Percentiles rank a stretch among this genome's conserved stretches.
Evolutionary conservation across 2,329 filamentous ascomycete genomes (phyloP).

Genomic region (Aspergillus phoenicis): DNA sequence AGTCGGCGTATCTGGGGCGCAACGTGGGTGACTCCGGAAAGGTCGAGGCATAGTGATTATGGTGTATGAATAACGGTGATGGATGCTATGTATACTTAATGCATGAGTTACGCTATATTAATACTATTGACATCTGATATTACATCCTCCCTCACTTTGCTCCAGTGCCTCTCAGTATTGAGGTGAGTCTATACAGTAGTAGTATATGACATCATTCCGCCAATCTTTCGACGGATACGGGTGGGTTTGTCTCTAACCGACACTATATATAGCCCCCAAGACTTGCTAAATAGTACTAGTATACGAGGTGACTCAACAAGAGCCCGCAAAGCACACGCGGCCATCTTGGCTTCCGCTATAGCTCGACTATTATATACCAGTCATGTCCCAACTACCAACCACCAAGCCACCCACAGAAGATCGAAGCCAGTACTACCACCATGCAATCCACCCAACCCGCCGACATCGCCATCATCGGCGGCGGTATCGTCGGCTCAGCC

Average conservation of each 20-base stretch:
- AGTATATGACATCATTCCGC: neutral
- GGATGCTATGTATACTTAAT: neutral
- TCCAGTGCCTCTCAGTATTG: no score
- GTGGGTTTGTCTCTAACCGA: neutral
- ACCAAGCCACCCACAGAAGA: neutral
- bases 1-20: conserved; percentile 25
- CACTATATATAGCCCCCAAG: neutral
- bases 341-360: neutral
- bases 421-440: neutral
- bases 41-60: neutral
- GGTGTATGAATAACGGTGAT: neutral
- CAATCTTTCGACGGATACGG: neutral
- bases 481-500: conserved; percentile 40
- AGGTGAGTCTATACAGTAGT: no score
- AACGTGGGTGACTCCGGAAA: neutral
- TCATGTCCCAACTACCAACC: neutral
- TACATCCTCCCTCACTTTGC: no score
- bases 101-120: neutral
- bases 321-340: conserved; percentile 3
- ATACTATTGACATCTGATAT: neutral
- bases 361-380: neutral
- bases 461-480: conserved; percentile 32
- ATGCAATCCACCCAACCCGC: neutral
- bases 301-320: conserved; percentile 1
- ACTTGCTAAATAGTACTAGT: neutral